Evolutionary conservation across 83 land plant species (phyloP).

Genomic region (Picea mariana): DNA sequence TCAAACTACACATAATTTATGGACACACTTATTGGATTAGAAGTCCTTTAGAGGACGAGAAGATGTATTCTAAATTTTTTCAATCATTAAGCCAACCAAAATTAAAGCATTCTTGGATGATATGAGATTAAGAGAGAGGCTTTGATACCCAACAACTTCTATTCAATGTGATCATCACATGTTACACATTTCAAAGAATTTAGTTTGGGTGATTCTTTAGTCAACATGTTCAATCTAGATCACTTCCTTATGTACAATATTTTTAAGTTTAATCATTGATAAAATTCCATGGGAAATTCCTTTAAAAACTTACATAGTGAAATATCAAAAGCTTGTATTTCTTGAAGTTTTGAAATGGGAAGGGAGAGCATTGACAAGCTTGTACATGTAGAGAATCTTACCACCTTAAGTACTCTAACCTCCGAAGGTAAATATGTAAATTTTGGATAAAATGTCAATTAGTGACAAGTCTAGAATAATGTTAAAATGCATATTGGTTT

Average conservation of each 20-base stretch:
- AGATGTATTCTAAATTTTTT: no score
- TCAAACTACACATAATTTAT: no score
- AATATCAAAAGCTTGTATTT: conserved; percentile 46
- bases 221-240: conserved; percentile 28
- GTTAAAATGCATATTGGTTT: no score
- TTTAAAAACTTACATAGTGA: conserved; percentile 42
- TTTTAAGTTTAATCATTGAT: conserved; percentile 33
- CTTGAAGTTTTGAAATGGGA: conserved; percentile 25
- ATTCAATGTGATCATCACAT: conserved; percentile 19
- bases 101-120: no score
- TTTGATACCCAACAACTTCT: neutral
- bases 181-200: conserved; percentile 34
- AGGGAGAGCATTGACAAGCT: conserved; percentile 35
- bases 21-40: no score
- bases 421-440: conserved; percentile 40
- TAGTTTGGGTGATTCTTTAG: conserved; percentile 21
- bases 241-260: conserved; percentile 72
- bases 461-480: conserved; percentile 7
- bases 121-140: neutral
- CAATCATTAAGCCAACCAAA: no score
- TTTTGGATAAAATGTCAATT: conserved; percentile 42
- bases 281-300: conserved; percentile 44
- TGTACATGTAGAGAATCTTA: conserved; percentile 52
- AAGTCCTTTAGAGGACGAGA: no score
- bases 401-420: conserved; percentile 28